Base-by-base conservation (phyloP, 306 rosid genomes). In the Quercus bicolor region DNA sequence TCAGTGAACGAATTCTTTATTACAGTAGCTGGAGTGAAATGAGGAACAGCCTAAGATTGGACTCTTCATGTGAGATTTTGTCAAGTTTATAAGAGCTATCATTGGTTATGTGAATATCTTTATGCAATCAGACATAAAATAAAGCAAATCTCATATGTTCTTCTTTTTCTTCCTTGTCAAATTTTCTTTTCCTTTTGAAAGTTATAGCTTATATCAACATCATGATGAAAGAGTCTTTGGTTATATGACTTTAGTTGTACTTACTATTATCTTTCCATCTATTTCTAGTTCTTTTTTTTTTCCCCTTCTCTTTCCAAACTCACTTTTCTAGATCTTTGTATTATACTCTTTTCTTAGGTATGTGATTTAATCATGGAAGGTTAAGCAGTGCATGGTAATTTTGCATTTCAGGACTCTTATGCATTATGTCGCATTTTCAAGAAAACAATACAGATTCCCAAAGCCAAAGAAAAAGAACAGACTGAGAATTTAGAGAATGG, bases 401-500 rank as follows among this genome's bases (percentile, higher is more conserved):
- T 68, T 75, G 28, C 64, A 74, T 62, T 15, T 29, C 84, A 94
- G 98, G 98, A 92, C 80, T 94, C 98, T 7, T 94, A 91, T 74
- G 96, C 98, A 4, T 70, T 94, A 81, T 94, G 98, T 75, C 98
- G 98, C 3, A 85, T 94, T 73, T 87, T 94, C 91, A 91, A 89
- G 90, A 94, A 94, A 77, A 85, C 92, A 64, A 86, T 85, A 54
- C 89, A 88, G 86, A 78, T 85, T 31, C 88, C 85, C 4, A 66
- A 83, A 74, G 28, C 77, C 40, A 90, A 83, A 53, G 85, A 84
- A 56, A 89, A 86, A 6, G 86, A 89, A 52, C 80, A 84, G 61
- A 28, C 19, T 0, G 77, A 52, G 60, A 72, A 79, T 72, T 75
- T 57, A 52, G 76, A 84, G 70, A 81, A 86, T 65, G 85, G 45